Percentiles rank a stretch among this genome's conserved stretches.
These are phyloP conservation scores for Aspergillus udagawae DNA, from an alignment of 2,329 filamentous ascomycete species.

Conservation along the genomic window DNA sequence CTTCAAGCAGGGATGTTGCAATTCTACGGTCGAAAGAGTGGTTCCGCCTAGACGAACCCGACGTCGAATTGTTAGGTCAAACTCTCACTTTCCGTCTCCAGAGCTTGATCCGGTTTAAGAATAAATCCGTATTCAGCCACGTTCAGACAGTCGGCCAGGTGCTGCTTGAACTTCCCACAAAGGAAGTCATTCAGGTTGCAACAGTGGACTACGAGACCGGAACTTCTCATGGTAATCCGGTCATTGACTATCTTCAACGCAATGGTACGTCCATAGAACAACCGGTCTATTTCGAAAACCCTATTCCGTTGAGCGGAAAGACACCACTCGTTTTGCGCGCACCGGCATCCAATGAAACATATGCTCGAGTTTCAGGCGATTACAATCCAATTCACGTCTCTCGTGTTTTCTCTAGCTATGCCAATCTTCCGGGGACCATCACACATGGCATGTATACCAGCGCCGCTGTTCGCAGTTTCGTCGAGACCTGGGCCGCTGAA, in stretches of 20 bases:
- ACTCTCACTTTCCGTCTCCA: conserved; percentile 95
- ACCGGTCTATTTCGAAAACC: conserved; percentile 93
- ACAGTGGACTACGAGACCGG: conserved; percentile 94
- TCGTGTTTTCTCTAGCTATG: conserved; percentile 91
- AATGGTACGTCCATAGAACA: conserved; percentile 92
- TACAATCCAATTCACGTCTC: conserved; percentile 99
- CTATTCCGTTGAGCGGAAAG: conserved; percentile 92
- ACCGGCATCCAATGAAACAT: conserved; percentile 94
- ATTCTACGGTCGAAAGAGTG: conserved; percentile 95
- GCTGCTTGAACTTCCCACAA: conserved; percentile 87
- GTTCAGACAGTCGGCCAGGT: conserved; percentile 92
- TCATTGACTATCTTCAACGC: conserved; percentile 91
- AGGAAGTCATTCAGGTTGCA: conserved; percentile 96
- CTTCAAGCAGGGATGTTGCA: conserved; percentile 84
- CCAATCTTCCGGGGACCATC: conserved; percentile 92
- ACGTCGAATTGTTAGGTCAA: conserved; percentile 84
- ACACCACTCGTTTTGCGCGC: conserved; percentile 83
- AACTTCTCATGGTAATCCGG: conserved; percentile 88
- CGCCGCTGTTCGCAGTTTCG: conserved; percentile 88
- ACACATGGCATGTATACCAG: conserved; percentile 99
- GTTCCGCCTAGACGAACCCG: conserved; percentile 83
- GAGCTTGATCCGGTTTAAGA: conserved; percentile 89
- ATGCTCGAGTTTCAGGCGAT: conserved; percentile 94
- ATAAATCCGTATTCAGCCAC: conserved; percentile 83
- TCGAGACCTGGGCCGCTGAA: conserved; percentile 98